phyloP scores from a whole-genome alignment of 352 stramenopile genomes.

The Globisporangium abappressorium region DNA sequence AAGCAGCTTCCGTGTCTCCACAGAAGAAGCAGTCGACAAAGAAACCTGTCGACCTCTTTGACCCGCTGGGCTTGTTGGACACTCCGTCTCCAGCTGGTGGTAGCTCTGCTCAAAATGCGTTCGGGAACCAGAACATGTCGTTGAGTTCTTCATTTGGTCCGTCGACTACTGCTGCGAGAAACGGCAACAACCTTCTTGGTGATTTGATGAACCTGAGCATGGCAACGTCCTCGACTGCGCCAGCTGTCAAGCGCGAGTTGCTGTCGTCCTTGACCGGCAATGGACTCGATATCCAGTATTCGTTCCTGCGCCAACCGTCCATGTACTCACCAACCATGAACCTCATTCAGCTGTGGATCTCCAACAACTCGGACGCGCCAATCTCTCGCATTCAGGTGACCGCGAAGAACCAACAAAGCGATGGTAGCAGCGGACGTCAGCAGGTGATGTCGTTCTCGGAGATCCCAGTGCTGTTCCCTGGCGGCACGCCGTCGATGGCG shows the following conservation, averaged over 20 bases:
- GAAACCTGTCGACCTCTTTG: conserved; percentile 39
- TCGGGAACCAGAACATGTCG: conserved; percentile 12
- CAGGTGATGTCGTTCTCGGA: conserved; percentile 79
- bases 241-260: conserved; percentile 38
- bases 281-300: conserved; percentile 64
- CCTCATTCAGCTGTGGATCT: conserved; percentile 66
- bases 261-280: conserved; percentile 50
- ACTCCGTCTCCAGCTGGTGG: conserved; percentile 17
- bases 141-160: conserved; percentile 8
- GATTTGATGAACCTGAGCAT: conserved; percentile 70
- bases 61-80: conserved; percentile 47
- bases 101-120: conserved; percentile 3
- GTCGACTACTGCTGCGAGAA: neutral
- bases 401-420: conserved; percentile 21
- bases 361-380: conserved; percentile 60
- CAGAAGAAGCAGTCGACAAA: conserved; percentile 35
- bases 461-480: conserved; percentile 80
- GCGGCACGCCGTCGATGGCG: conserved; percentile 65
- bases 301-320: conserved; percentile 59
- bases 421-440: conserved; percentile 10
- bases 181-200: conserved; percentile 29
- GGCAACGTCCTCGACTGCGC: conserved; percentile 24
- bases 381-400: conserved; percentile 51
- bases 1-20: conserved; percentile 18
- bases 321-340: conserved; percentile 66